Evolutionary conservation across 345 rosid genomes (phyloP).

Genomic region (Corchorus olitorius): DNA sequence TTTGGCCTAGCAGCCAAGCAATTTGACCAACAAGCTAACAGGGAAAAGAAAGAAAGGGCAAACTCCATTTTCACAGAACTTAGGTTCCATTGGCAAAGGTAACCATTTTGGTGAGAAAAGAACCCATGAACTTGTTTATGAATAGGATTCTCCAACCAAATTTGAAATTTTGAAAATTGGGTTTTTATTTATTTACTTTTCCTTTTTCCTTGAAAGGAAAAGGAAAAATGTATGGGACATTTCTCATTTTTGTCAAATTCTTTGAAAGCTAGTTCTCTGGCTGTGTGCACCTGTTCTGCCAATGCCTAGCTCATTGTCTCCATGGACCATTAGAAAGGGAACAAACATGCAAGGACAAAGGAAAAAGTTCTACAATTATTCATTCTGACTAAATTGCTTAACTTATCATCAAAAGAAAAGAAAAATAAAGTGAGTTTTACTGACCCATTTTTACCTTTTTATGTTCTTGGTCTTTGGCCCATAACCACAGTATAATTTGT

Average conservation of each 20-base stretch:
- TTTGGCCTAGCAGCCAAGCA: not conserved
- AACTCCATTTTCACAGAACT: not conserved
- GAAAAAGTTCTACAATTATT: not conserved
- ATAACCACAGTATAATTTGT: not conserved
- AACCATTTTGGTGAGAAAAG: too few relatives aligned
- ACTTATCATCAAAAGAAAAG: not conserved
- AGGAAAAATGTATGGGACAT: not conserved
- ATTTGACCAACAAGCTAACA: conserved; percentile 2
- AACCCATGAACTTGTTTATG: too few relatives aligned
- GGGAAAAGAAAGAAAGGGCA: not conserved
- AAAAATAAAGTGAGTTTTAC: not conserved
- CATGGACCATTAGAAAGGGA: not conserved
- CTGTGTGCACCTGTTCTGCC: not conserved
- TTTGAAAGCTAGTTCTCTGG: not conserved
- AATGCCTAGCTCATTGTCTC: not conserved
- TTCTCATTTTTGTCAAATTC: not conserved
- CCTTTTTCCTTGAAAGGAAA: too few relatives aligned
- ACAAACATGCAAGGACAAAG: not conserved
- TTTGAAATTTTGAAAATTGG: not conserved
- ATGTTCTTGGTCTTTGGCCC: not conserved
- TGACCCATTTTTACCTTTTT: not conserved
- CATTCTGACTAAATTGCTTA: conserved; percentile 3
- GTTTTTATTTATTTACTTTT: not conserved
- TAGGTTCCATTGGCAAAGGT: not conserved
- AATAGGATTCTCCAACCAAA: too few relatives aligned